Conservation (phyloP, 2,329 filamentous ascomycete genomes). For the Ampelomyces quisqualis region DNA sequence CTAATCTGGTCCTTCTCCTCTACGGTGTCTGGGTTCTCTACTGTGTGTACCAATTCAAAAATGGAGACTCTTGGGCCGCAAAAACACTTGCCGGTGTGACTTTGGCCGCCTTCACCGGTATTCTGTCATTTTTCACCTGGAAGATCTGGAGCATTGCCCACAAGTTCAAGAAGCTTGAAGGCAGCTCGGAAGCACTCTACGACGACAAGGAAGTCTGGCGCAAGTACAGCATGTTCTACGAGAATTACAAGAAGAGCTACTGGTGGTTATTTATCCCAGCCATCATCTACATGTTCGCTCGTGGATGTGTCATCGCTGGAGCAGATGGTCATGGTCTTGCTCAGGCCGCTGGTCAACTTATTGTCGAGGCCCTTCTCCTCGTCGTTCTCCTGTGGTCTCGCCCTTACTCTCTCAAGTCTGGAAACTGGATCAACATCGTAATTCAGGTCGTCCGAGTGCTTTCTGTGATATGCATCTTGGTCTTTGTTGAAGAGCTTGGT, state of each 20-base stretch:
- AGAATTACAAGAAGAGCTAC: slow-evolving; percentile 88
- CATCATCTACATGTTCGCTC: slow-evolving; percentile 87
- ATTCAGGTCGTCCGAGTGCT: slow-evolving; percentile 88
- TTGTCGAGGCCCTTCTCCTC: slow-evolving; percentile 80
- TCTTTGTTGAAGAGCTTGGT: slow-evolving; percentile 92
- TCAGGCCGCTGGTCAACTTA: slow-evolving; percentile 76
- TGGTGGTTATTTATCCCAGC: slow-evolving; percentile 96
- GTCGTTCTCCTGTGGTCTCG: slow-evolving; percentile 77
- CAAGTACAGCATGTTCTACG: slow-evolving; percentile 97
- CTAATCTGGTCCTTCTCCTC: slow-evolving; percentile 82
- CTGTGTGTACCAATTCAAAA: slow-evolving; percentile 92
- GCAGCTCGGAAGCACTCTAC: slow-evolving; percentile 72
- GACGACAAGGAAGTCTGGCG: slow-evolving; percentile 89
- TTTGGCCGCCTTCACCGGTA: slow-evolving; percentile 72
- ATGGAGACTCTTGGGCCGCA: slow-evolving; percentile 91
- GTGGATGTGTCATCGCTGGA: slow-evolving; percentile 81
- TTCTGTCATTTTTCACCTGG: slow-evolving; percentile 81
- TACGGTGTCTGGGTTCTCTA: slow-evolving; percentile 96
- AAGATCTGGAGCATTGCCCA: slow-evolving; percentile 78
- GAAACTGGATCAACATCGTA: slow-evolving; percentile 89
- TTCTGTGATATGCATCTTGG: slow-evolving; percentile 82
- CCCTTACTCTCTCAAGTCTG: slow-evolving; percentile 82
- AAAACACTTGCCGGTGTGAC: slow-evolving; percentile 81
- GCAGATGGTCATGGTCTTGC: slow-evolving; percentile 81
- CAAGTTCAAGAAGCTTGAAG: slow-evolving; percentile 72